Conservation (phyloP, 2,329 filamentous ascomycete species). For the Aspergillus carbonarius region DNA sequence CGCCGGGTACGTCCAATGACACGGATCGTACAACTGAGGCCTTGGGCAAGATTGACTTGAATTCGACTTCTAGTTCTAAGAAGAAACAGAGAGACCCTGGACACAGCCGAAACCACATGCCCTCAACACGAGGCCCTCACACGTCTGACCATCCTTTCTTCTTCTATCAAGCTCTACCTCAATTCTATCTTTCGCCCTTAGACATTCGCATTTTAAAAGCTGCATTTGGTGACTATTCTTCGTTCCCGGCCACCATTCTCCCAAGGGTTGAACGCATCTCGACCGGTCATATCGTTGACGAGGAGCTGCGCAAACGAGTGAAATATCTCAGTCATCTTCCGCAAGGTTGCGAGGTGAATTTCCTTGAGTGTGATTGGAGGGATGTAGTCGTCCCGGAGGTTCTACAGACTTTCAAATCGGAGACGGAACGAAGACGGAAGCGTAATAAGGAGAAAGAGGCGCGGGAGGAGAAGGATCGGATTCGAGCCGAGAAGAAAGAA, state of each 20-base stretch:
- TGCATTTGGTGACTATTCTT: constrained; percentile 77
- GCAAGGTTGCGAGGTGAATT: constrained; percentile 85
- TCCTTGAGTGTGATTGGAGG: constrained; percentile 93
- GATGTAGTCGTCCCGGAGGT: constrained; percentile 76
- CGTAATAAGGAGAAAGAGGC: constrained; percentile 78
- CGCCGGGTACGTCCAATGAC: constrained; percentile 18
- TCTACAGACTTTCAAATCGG: constrained; percentile 71
- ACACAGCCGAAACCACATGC: constrained; percentile 2
- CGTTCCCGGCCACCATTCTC: constrained; percentile 81
- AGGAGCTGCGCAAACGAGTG: constrained; percentile 75
- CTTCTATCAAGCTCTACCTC: constrained; percentile 84
- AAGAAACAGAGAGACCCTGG: constrained; percentile 26
- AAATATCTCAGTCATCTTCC: constrained; percentile 88
- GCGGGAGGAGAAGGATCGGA: constrained; percentile 80
- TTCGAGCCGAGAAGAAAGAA: constrained; percentile 78
- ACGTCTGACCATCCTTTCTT: constrained; percentile 63
- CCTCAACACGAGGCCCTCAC: constrained; percentile 34
- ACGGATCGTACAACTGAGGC: constrained; percentile 25
- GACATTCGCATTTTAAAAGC: constrained; percentile 91
- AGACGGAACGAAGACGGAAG: constrained; percentile 74
- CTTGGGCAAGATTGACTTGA: constrained; percentile 24
- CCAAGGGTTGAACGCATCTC: constrained; percentile 87
- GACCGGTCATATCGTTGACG: constrained; percentile 82
- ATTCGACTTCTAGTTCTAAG: constrained; percentile 17
- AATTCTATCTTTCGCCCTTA: constrained; percentile 85